These are phyloP conservation scores for Panellus pusillus DNA, from an alignment of 768 basidiomycete genomes.

Conservation along the genomic window DNA sequence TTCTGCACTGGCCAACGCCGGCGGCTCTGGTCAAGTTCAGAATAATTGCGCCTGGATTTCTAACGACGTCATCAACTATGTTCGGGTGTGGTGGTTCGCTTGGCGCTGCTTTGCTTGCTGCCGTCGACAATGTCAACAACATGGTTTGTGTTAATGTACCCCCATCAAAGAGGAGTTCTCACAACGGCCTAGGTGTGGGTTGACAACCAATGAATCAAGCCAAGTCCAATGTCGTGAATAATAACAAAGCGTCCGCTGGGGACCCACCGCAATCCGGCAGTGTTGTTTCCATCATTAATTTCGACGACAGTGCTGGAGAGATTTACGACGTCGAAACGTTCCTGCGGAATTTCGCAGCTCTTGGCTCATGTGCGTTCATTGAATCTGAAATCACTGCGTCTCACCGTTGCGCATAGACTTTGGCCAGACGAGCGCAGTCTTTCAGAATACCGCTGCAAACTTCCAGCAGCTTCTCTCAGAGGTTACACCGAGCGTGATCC, in stretches of 20 bases:
- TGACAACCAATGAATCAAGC: neutral
- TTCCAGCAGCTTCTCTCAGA: slow-evolving; percentile 6
- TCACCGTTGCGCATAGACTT: slow-evolving; percentile 1
- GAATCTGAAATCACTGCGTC: neutral
- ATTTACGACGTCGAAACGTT: slow-evolving; percentile 1
- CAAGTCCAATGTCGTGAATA: slow-evolving; percentile 11
- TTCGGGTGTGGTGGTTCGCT: neutral
- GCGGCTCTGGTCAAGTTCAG: neutral
- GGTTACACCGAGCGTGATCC: neutral
- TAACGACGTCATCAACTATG: slow-evolving; percentile 1
- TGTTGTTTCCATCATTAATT: neutral
- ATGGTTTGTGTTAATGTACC: slow-evolving; percentile 14
- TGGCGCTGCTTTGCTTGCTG: neutral
- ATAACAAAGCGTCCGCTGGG: neutral
- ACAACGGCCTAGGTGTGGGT: neutral
- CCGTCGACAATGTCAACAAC: slow-evolving; percentile 2
- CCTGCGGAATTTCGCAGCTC: slow-evolving; percentile 9
- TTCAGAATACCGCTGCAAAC: neutral
- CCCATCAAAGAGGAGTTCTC: slow-evolving; percentile 3
- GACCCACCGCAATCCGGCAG: neutral
- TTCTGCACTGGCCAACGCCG: neutral
- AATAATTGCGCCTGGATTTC: neutral
- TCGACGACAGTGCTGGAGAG: neutral
- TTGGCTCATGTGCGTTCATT: neutral
- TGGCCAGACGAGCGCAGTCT: neutral